These are phyloP conservation scores for Hymenotorrendiella dingleyae DNA, from an alignment of 2,329 filamentous ascomycete species.

Conservation along the genomic window DNA sequence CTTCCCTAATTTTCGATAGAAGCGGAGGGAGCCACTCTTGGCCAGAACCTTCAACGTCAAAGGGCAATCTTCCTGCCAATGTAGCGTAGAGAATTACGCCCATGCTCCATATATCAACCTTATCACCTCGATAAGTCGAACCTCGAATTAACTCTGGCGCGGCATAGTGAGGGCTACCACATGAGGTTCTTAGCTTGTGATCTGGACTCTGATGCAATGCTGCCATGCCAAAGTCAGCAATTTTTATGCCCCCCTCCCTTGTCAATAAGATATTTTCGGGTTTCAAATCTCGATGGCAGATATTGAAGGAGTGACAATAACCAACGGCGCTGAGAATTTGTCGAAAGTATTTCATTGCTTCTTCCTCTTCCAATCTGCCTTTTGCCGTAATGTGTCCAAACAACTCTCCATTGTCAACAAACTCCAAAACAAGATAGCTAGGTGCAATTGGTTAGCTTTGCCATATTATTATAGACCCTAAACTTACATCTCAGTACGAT, in stretches of 20 bases:
- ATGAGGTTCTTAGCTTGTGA: slow-evolving; percentile 79
- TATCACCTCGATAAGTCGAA: slow-evolving; percentile 72
- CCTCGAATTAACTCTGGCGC: slow-evolving; percentile 84
- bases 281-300: slow-evolving; percentile 94
- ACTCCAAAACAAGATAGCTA: slow-evolving; percentile 92
- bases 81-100: slow-evolving; percentile 87
- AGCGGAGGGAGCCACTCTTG: slow-evolving; percentile 47
- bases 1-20: slow-evolving; percentile 54
- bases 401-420: slow-evolving; percentile 64
- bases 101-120: slow-evolving; percentile 91
- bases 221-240: slow-evolving; percentile 98
- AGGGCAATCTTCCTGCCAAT: slow-evolving; percentile 77
- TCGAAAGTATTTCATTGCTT: slow-evolving; percentile 79
- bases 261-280: slow-evolving; percentile 94
- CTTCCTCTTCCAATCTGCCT: slow-evolving; percentile 70
- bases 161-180: slow-evolving; percentile 94
- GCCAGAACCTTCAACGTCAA: slow-evolving; percentile 45
- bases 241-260: slow-evolving; percentile 70
- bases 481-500: slow-evolving; percentile 83
- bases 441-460: slow-evolving; percentile 19
- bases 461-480: neutral
- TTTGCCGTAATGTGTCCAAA: slow-evolving; percentile 78
- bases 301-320: slow-evolving; percentile 90
- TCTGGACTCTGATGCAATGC: slow-evolving; percentile 76
- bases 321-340: slow-evolving; percentile 89